Base-by-base conservation (phyloP, 169 alveolate genomes). In the Eimeria falciformis region DNA sequence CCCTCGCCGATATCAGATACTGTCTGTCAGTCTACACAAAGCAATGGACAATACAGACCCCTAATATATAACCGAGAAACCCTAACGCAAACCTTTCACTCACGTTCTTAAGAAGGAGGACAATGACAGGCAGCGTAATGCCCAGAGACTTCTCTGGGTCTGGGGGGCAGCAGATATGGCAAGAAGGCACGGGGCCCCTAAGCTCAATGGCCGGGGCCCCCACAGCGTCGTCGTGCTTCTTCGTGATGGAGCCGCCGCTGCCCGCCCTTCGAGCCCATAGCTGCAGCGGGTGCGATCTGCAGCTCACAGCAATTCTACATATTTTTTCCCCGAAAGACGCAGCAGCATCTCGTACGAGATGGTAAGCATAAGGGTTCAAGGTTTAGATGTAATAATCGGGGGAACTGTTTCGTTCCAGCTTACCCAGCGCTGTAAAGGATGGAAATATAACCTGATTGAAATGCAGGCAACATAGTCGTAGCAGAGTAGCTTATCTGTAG, bases 71-170 rank as follows among this genome's bases (percentile, higher is more conserved):
- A n/a, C n/a, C n/a, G n/a, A n/a, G n/a, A n/a, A n/a, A n/a, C n/a
- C n/a, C n/a, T n/a, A n/a, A n/a, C n/a, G n/a, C n/a, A n/a, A n/a
- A n/a, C n/a, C n/a, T n/a, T 7, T 45, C 29, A 53, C 66, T 97
- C 86, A 97, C 94, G 95, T 97, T 97, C 95, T 98, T 98, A 73
- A 98, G 97, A 94, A 98, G 96, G 97, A 98, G 96, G 69, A 98
- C 99, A 91, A 98, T 87, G 96, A 98, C 97, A 23, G 99, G 99
- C 89, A 98, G 96, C 93, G 96, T 98, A 91, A 98, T 96, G 27
- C 98, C 98, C 50, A 98, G 95, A 14, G 98, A 97, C 95, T 95
- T 95, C 84, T 96, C 96, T 65, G 98, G 97, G 53, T 95, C 97
- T 5, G 98, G 96, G 29, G 99, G 99, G 92, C 98, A 96, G 29